These are phyloP conservation scores for Ambrosiella cleistominuta DNA, from an alignment of 2,329 filamentous ascomycete genomes.

Conservation along the genomic window DNA sequence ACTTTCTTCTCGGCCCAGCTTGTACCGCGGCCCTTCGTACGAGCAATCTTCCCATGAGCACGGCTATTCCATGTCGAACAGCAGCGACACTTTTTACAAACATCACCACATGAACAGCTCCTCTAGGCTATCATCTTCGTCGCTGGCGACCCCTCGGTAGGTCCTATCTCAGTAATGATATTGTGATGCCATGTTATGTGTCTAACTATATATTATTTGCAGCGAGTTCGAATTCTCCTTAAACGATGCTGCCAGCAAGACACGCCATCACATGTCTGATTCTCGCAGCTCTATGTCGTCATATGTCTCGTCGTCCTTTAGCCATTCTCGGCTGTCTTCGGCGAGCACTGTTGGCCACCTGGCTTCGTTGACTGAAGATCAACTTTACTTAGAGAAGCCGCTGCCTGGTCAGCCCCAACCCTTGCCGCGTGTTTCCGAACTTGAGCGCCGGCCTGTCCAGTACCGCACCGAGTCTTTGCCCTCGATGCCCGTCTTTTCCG, in stretches of 20 bases:
- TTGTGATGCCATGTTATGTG: background rate
- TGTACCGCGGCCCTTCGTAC: conserved; percentile 13
- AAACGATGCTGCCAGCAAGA: conserved; percentile 9
- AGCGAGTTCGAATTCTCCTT: conserved; percentile 11
- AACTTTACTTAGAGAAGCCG: conserved; percentile 11
- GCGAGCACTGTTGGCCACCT: conserved; percentile 30
- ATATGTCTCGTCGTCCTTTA: conserved; percentile 26
- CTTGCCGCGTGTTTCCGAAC: conserved; percentile 8
- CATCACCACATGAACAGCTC: conserved; percentile 16
- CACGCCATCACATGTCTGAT: conserved; percentile 28
- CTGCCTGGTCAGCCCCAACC: conserved; percentile 8
- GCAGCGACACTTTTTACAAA: conserved; percentile 15
- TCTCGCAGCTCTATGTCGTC: conserved; percentile 36
- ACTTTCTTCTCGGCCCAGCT: conserved; percentile 3
- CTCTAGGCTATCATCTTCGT: conserved; percentile 13
- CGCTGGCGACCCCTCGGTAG: conserved; percentile 13
- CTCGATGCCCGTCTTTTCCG: conserved; percentile 9
- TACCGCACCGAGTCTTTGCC: conserved; percentile 12
- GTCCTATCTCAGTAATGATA: background rate
- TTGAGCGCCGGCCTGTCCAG: conserved; percentile 7
- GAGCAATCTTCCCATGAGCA: conserved; percentile 11
- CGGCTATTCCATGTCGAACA: conserved; percentile 14
- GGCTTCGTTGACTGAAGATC: conserved; percentile 11
- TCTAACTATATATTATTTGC: background rate
- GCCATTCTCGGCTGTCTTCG: conserved; percentile 36